Evolutionary conservation across 768 basidiomycete genomes (phyloP), one percentile per base, ranked within the genome.

Genomic region (Cubamyces sp.): DNA sequence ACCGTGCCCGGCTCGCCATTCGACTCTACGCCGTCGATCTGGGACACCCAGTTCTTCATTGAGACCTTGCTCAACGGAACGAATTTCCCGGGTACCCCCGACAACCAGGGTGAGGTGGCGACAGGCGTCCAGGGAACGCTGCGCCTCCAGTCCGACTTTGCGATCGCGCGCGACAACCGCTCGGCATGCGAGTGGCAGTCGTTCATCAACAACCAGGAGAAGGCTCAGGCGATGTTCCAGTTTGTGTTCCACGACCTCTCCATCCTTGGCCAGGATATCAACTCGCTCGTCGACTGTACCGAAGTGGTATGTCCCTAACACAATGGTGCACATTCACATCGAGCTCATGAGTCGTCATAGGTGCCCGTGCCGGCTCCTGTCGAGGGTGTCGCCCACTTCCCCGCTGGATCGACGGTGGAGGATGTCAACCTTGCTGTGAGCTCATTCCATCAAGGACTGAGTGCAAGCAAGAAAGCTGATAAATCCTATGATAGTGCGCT

Each of bases 171-270:
- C 51, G 70, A 69, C 61, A 62, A 63, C n/a, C 62, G 62, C 41
- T 70, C 68, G 5, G 54, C 61, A 9, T 72, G 71, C 64, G 55
- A 62, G 34, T 72, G 71, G 71, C 71, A 72, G 56, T 63, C 64
- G 30, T 68, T 72, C 58, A 68, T 67, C 28, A 40, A 55, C 50
- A 47, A 66, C 55, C 65, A 67, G 51, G 28, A 61, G 18, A 59
- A 56, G 45, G 66, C 67, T 59, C 53, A 65, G 19, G 28, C 48
- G 3, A 59, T 63, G 19, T 72, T 72, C 60, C 54, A 62, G 50
- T 52, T 52, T 43, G 61, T 56, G 21, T 55, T 62, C 54, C 54
- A 51, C 54, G 54, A 62, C 54, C 14, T 62, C 8, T 55, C 61
- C 42, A 56, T 62, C 39, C 55, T 62, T 37, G 61, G 61, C 46